Conservation (phyloP, 1,284 basidiomycete species). For the Ustilago trichophora region DNA sequence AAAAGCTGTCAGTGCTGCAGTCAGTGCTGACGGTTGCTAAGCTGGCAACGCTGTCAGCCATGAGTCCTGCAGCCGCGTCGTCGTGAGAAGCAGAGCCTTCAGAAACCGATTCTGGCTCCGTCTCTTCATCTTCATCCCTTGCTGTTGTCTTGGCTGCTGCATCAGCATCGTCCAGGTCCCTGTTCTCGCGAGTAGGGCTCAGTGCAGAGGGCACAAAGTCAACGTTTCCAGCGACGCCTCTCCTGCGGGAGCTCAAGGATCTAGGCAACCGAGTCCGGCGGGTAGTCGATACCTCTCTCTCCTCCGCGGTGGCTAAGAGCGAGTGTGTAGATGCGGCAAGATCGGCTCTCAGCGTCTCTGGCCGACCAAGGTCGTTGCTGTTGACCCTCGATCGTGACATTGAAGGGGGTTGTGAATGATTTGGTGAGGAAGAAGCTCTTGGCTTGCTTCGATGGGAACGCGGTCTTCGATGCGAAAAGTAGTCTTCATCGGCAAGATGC, state of each 20-base stretch:
- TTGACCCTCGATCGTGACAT: slow-evolving; percentile 23
- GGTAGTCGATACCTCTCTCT: too few relatives aligned
- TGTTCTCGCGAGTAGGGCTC: slow-evolving; percentile 28
- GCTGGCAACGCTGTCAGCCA: slow-evolving; percentile 30
- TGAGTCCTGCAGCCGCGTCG: neutral
- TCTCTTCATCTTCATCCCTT: slow-evolving; percentile 11
- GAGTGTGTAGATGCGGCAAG: too few relatives aligned
- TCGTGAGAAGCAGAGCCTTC: slow-evolving; percentile 5
- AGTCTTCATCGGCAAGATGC: slow-evolving; percentile 16
- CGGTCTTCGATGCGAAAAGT: slow-evolving; percentile 19
- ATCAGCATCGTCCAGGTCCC: slow-evolving; percentile 8
- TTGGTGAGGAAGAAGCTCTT: slow-evolving; percentile 15
- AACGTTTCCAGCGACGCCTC: neutral
- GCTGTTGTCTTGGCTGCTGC: neutral
- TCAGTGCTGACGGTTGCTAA: slow-evolving; percentile 14
- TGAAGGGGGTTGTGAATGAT: slow-evolving; percentile 13
- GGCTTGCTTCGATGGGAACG: slow-evolving; percentile 23
- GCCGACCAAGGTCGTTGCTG: slow-evolving; percentile 14
- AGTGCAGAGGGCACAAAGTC: slow-evolving; percentile 29
- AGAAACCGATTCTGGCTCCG: slow-evolving; percentile 11
- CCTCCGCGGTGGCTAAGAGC: too few relatives aligned
- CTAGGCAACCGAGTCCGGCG: too few relatives aligned
- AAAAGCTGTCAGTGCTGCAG: slow-evolving; percentile 11
- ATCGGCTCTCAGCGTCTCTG: too few relatives aligned
- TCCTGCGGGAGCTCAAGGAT: slow-evolving; percentile 20